Evolutionary conservation across 2,329 filamentous ascomycete genomes (phyloP), one percentile per base, ranked within the genome.

Genomic region (Colletotrichum endophyticum): DNA sequence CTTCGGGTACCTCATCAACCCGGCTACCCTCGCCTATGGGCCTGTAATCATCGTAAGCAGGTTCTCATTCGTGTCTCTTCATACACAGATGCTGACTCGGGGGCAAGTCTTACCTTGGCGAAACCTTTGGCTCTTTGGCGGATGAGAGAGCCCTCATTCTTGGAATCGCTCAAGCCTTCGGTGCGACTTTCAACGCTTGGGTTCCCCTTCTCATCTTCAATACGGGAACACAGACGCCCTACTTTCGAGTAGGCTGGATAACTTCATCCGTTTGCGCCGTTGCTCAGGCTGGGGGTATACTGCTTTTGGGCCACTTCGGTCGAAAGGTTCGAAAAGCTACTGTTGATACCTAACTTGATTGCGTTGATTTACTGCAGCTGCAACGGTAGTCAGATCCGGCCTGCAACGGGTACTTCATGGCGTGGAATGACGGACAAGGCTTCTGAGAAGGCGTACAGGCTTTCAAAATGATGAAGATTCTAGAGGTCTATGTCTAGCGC

Each of bases 381-480:
- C 34, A 36, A 16, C 6, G 15, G 6, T 2, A 34, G 34, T 34
- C 13, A 34, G 6, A 34, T 34, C 0, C 13, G 13, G 13, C 15
- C 34, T 34, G 34, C 34, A 34, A 34, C 13, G 13, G 34, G 13
- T 34, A 34, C 34, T 4, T 4, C 34, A 15, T 8, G 13, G 1
- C 6, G 34, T 0, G 36, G 16, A 11, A 3, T 19, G 16, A 19
- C 16, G 8, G 8, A 9, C 0, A 44, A 6, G 16, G n/a, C 6
- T 49, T 49, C 0, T 3, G 11, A 22, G 19, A 49, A 49, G n/a
- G 11, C 11, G n/a, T 4, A 13, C 0, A 12, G 44, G 19, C n/a
- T 22, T 22, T 1, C 9, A 0, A n/a, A 2, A n/a, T 49, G 39
- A 49, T 49, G 0, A 0, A n/a, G 0, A 2, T 6, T 7, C 39